phyloP scores from a whole-genome alignment of 371 early-diverging fungal species.

The Actinomortierella ambigua region DNA sequence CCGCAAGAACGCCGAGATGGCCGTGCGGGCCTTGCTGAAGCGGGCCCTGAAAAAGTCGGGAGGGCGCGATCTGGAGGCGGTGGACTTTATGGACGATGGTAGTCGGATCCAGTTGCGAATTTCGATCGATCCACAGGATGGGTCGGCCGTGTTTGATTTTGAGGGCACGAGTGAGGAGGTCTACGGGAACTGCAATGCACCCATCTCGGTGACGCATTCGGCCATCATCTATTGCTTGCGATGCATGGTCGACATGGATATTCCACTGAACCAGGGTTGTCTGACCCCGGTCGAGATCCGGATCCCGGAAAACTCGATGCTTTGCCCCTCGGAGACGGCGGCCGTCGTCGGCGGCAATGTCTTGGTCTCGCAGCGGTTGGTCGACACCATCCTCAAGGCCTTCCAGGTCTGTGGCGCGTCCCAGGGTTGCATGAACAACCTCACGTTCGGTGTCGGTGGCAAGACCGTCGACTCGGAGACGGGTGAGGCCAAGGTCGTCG shows the following conservation, averaged over 20 bases:
- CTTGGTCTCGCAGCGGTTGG: constrained; percentile 90
- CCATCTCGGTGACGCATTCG: constrained; percentile 72
- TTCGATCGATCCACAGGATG: constrained; percentile 71
- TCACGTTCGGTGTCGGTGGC: constrained; percentile 89
- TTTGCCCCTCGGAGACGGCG: constrained; percentile 80
- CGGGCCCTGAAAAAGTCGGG: constrained; percentile 52
- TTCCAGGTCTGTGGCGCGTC: constrained; percentile 92
- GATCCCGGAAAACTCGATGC: constrained; percentile 78
- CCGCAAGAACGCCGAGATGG: constrained; percentile 84
- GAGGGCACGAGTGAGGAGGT: constrained; percentile 89
- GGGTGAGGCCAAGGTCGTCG: constrained; percentile 46
- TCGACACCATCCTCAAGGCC: constrained; percentile 90
- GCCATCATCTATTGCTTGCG: constrained; percentile 96
- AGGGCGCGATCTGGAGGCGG: constrained; percentile 60
- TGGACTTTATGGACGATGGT: constrained; percentile 96
- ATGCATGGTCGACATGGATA: constrained; percentile 84
- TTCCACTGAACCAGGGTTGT: constrained; percentile 96
- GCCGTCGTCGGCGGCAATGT: constrained; percentile 99
- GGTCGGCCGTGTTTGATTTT: constrained; percentile 92
- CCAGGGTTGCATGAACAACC: constrained; percentile 96
- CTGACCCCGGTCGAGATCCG: constrained; percentile 80
- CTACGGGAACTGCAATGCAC: constrained; percentile 62
- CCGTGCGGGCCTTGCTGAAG: constrained; percentile 80
- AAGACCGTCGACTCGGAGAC: constrained; percentile 56
- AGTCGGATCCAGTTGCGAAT: constrained; percentile 80